Percentiles rank a stretch among this genome's conserved stretches.
Evolutionary conservation across 2,329 filamentous ascomycete genomes (phyloP).

Genomic region (Phoma sp.): DNA sequence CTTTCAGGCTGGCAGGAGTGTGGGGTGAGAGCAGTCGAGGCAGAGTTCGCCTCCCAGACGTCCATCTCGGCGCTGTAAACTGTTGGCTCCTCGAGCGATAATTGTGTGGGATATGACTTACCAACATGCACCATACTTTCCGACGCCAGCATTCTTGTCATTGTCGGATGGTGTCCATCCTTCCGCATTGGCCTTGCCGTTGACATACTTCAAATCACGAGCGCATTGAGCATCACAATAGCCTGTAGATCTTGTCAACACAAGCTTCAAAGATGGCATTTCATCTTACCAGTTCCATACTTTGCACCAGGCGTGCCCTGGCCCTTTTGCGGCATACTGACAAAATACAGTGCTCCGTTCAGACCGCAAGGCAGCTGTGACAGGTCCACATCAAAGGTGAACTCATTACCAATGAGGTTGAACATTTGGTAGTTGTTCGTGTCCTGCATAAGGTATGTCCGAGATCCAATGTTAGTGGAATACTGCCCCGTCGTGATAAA

Average conservation of each 20-base stretch:
- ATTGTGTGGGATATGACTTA: constrained; percentile 1
- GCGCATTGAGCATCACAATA: constrained; percentile 46
- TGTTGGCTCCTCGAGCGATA: constrained; percentile 41
- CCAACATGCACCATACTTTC: constrained; percentile 66
- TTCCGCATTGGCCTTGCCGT: constrained; percentile 62
- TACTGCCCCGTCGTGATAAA: constrained; percentile 60
- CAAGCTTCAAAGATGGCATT: background rate
- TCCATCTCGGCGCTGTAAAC: constrained; percentile 60
- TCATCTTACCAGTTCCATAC: constrained; percentile 57
- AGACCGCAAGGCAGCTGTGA: constrained; percentile 71
- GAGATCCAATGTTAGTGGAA: constrained; percentile 47
- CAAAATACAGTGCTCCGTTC: constrained; percentile 62
- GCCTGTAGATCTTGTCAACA: constrained; percentile 35
- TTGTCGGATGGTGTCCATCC: constrained; percentile 58
- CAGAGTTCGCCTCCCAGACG: constrained; percentile 68
- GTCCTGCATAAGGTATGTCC: constrained; percentile 45
- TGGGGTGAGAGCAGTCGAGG: constrained; percentile 67
- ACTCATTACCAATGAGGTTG: constrained; percentile 47
- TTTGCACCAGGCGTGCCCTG: constrained; percentile 57
- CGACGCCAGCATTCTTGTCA: constrained; percentile 61
- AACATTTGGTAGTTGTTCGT: constrained; percentile 43
- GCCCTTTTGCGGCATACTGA: constrained; percentile 62
- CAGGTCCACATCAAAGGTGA: constrained; percentile 52
- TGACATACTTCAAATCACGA: constrained; percentile 57
- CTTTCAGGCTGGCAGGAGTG: constrained; percentile 64